Conservation (phyloP, 805 yeast species). For the Pichia heedii region DNA sequence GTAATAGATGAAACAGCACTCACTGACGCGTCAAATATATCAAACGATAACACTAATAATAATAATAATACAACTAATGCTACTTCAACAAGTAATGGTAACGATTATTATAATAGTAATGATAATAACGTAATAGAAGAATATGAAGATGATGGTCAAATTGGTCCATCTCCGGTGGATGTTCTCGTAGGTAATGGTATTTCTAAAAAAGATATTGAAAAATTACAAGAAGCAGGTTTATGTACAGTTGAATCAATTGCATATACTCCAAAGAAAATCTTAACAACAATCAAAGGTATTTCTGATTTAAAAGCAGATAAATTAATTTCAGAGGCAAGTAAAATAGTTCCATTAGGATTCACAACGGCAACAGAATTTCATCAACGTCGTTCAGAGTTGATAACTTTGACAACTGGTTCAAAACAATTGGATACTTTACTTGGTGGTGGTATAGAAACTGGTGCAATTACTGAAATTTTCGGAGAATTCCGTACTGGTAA, state of each 20-base stretch:
- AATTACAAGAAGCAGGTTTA: slow-evolving; percentile 72
- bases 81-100: not conserved
- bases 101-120: not conserved
- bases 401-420: slow-evolving; percentile 92
- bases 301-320: slow-evolving; percentile 93
- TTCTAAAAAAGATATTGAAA: slow-evolving; percentile 64
- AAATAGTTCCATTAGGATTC: slow-evolving; percentile 90
- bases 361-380: slow-evolving; percentile 95
- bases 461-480: slow-evolving; percentile 90
- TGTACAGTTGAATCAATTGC: slow-evolving; percentile 92
- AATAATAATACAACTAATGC: slow-evolving; percentile 5
- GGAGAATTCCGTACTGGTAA: slow-evolving; percentile 98
- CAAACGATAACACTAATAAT: no score
- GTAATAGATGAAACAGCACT: not conserved
- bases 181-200: slow-evolving; percentile 78
- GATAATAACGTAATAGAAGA: not conserved
- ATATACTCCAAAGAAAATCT: slow-evolving; percentile 76
- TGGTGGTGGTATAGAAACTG: slow-evolving; percentile 97
- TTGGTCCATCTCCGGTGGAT: slow-evolving; percentile 46
- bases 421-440: slow-evolving; percentile 84
- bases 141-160: slow-evolving; percentile 32
- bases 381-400: slow-evolving; percentile 78
- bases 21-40: slow-evolving; percentile 7
- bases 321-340: slow-evolving; percentile 72
- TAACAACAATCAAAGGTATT: slow-evolving; percentile 78